These are phyloP conservation scores for Debaryomyces psychrophilus DNA, from an alignment of 1,139 yeast genomes.

Conservation along the genomic window DNA sequence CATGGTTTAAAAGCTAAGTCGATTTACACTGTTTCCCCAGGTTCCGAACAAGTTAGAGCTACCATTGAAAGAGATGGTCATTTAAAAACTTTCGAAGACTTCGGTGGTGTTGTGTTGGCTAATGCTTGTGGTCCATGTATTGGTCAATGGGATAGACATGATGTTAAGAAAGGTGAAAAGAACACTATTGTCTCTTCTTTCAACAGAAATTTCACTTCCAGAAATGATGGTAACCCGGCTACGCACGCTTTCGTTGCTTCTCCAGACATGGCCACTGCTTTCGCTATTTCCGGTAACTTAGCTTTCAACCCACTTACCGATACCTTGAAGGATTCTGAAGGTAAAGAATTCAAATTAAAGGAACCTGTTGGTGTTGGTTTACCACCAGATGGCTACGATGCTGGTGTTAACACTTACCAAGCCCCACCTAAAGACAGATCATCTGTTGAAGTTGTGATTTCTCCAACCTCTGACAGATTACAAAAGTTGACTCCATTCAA, in stretches of 20 bases:
- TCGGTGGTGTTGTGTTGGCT: conserved; percentile 94
- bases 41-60: conserved; percentile 99
- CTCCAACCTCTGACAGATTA: conserved; percentile 76
- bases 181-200: conserved; percentile 97
- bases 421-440: conserved; percentile 94
- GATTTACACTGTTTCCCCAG: conserved; percentile 94
- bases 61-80: conserved; percentile 98
- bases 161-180: conserved; percentile 95
- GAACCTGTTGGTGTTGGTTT: conserved; percentile 93
- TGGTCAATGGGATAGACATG: conserved; percentile 99
- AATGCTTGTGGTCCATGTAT: conserved; percentile 99
- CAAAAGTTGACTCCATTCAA: conserved; percentile 54
- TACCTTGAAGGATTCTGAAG: conserved; percentile 88
- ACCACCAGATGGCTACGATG: conserved; percentile 90
- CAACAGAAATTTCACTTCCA: conserved; percentile 98
- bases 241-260: conserved; percentile 98
- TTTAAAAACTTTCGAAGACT: conserved; percentile 83
- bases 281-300: conserved; percentile 95
- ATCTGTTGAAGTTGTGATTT: conserved; percentile 69
- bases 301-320: conserved; percentile 98
- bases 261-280: conserved; percentile 96
- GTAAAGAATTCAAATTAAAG: conserved; percentile 91
- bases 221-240: conserved; percentile 99
- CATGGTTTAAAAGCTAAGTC: conserved; percentile 92
- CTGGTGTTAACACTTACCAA: conserved; percentile 95